Evolutionary conservation across 257 asterid genomes (phyloP), one percentile per base, ranked within the genome.

Genomic region (Leptodermis oblonga): DNA sequence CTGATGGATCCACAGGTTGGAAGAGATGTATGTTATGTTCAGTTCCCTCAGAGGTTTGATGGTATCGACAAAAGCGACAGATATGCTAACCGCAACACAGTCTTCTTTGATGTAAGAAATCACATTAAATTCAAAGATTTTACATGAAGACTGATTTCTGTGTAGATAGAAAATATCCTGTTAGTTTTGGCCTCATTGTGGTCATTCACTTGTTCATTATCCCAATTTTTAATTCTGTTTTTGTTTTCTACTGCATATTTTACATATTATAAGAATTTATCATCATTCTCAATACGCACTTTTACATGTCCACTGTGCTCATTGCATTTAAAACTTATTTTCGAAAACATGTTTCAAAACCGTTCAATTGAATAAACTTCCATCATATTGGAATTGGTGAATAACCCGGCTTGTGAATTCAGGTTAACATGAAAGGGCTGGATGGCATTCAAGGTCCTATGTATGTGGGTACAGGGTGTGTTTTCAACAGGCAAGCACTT

Each of bases 371-470:
- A 15, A n/a, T 48, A 23, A 13, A 12, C 49, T 25, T 22, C 49
- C 49, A 0, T n/a, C 1, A 18, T 34, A 17, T 1, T 18, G 28
- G 22, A 30, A 53, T 70, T 20, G 15, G 20, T 15, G 26, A 54
- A 66, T 51, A 52, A 39, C 41, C n/a, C 53, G 37, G 43, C 18
- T 37, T 48, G 14, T 53, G 55, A 41, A 77, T 67, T 68, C 84
- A 93, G 99, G 95, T 94, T 62, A 94, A 94, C 90, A 90, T 94
- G 99, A 94, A 89, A 84, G 99, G 99, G 10, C 58, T 94, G 79
- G 99, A 94, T 79, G 99, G 99, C 23, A 86, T 94, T 70, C 99
- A 94, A 89, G 99, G 99, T 58, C 99, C 99, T 1, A 86, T 91
- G 11, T 94, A 94, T 74, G 99, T 94, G 12, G 99, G 97, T 61